A percentile compares a stretch with the other conserved stretches of the same genome.
These are phyloP conservation scores for Suillus subluteus DNA, from an alignment of 768 basidiomycete genomes.

Conservation along the genomic window DNA sequence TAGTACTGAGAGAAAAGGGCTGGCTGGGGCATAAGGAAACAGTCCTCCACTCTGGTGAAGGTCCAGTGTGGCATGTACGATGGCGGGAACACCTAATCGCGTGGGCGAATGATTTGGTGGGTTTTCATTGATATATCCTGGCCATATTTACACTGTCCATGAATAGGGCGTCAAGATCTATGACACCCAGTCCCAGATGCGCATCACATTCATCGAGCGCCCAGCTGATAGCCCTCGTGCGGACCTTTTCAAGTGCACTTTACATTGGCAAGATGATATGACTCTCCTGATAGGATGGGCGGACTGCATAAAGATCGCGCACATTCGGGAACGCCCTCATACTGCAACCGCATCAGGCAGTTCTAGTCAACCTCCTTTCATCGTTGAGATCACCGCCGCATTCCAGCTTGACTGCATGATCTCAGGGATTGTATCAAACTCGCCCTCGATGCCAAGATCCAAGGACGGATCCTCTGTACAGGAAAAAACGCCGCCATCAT, in stretches of 20 bases:
- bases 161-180: conserved; percentile 91
- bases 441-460: conserved; percentile 37
- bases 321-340: conserved; percentile 66
- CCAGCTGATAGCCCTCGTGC: conserved; percentile 83
- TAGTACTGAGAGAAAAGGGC: conserved; percentile 91
- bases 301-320: conserved; percentile 88
- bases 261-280: conserved; percentile 91
- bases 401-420: conserved; percentile 97
- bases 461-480: conserved; percentile 25
- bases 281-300: conserved; percentile 95
- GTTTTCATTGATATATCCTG: conserved; percentile 27
- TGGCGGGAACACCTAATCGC: conserved; percentile 90
- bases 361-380: conserved; percentile 56
- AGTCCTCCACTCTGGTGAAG: conserved; percentile 80
- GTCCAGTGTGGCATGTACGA: conserved; percentile 90
- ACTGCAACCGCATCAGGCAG: conserved; percentile 43
- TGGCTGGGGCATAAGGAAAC: conserved; percentile 97
- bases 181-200: conserved; percentile 74
- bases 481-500: conserved; percentile 57
- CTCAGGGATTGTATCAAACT: conserved; percentile 85
- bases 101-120: conserved; percentile 92
- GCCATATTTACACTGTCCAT: conserved; percentile 7
- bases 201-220: conserved; percentile 86
- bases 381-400: conserved; percentile 88
- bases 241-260: conserved; percentile 91